Base-by-base conservation (phyloP, 257 asterid species). In the Nicotiana undulata region DNA sequence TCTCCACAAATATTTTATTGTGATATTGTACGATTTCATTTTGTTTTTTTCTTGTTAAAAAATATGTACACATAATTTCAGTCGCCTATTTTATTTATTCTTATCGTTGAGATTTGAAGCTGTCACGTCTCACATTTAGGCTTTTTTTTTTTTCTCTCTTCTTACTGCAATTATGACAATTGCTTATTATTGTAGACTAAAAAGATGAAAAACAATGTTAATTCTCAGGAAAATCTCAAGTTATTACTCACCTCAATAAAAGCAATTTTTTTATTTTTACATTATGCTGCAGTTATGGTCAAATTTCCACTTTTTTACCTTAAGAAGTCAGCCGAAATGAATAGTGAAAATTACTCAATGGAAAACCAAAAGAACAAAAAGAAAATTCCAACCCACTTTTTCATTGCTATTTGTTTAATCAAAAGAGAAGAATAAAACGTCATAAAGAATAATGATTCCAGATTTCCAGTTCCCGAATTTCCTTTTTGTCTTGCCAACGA, bases 21-120 rank as follows among this genome's bases (percentile, higher is more conserved):
- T 40, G 82, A 76, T 76, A 80, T 66, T 56, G 77, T 80, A 22
- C 60, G 52, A 56, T 58, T 79, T n/a, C 60, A 16, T 80, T 60
- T 80, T 79, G 80, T 79, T 63, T 53, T 85, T 6, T 40, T 75
- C 66, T 46, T 51, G 49, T 72, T 53, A 51, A 75, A 51, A 44
- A 80, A 31, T 68, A 9, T 40, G 44, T 37, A 37, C 44, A 12
- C 34, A 77, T 60, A 61, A 74, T 78, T 59, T 67, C 31, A 79
- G 81, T 80, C 77, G 44, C 31, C 76, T 37, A 24, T 20, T 31
- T 77, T 76, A 59, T 31, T 49, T 70, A 22, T 51, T 53, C 12
- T 40, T 79, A 51, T 63, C 8, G 9, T 61, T 31, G 63, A 24
- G 44, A n/a, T 18, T 5, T 40, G 28, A 20, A 52, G 74, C 44